Base-by-base conservation (phyloP, 140 eudicot species). In the Erigeron philadelphicus region DNA sequence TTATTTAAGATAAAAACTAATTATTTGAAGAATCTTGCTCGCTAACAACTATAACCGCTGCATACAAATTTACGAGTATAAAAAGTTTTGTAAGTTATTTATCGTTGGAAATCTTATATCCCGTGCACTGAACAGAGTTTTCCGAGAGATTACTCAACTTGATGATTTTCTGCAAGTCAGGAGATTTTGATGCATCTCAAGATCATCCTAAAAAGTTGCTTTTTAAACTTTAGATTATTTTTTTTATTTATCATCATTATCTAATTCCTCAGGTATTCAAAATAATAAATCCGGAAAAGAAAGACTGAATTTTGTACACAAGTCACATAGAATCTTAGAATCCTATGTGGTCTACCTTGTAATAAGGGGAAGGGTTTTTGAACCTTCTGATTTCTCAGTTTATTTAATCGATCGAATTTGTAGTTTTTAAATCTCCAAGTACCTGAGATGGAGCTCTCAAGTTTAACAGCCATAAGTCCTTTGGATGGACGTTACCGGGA, bases 401-500 rank as follows among this genome's bases (percentile, higher is more conserved):
- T 5, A 8, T 0, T 70, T 64, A 61, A 68, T 17, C 13, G 11
- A 46, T n/a, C 6, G 21, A 68, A 18, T 61, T 47, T 18, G 3
- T 16, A 47, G 11, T 61, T 43, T 61, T 43, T 60, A 55, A 18
- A 7, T 60, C 56, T 43, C 58, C 40, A 15, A 17, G 50, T 15
- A 59, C 59, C 3, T 64, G 78, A 67, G 38, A 23, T 75, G 76
- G 96, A 88, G 78, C 96, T 81, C 31, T 81, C 90, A 47, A 84
- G 86, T 76, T 86, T 92, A 73, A 81, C 85, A 7, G 95, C 96
- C 64, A 58, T 93, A 61, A 89, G 90, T 61, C 96, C 96, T 3
- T 68, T 93, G 72, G 98, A 93, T 72, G 98, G 98, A 23, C 93
- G 95, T 21, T 92, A 92, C 60, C 72, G 98, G 93, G 72, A 31